These are phyloP conservation scores for Trichopus zeylanicus DNA, from an alignment of 116 monocot species.

Conservation along the genomic window DNA sequence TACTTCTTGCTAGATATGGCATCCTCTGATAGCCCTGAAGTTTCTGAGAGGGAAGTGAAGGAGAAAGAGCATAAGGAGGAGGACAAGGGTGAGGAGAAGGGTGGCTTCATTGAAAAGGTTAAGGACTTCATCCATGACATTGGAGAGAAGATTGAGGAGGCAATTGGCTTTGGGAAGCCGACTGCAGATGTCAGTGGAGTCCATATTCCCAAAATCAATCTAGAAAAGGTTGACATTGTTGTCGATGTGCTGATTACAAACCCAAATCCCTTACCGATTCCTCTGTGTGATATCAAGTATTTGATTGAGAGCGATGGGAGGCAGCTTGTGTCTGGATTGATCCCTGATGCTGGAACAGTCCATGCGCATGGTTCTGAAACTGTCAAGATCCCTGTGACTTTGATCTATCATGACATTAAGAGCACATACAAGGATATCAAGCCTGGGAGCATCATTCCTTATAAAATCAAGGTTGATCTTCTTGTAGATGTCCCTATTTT, in stretches of 20 bases:
- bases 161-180: slow-evolving; percentile 93
- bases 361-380: slow-evolving; percentile 97
- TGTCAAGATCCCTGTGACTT: slow-evolving; percentile 72
- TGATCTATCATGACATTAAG: slow-evolving; percentile 91
- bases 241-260: slow-evolving; percentile 73
- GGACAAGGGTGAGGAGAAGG: slow-evolving; percentile 54
- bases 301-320: slow-evolving; percentile 89
- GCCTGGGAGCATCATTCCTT: slow-evolving; percentile 96
- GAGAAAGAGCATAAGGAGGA: slow-evolving; percentile 29
- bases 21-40: slow-evolving; percentile 43
- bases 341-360: slow-evolving; percentile 96
- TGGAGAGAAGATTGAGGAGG: slow-evolving; percentile 93
- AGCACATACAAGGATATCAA: slow-evolving; percentile 70
- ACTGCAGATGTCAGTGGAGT: slow-evolving; percentile 81
- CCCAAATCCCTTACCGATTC: slow-evolving; percentile 94
- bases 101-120: slow-evolving; percentile 85
- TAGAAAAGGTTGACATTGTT: slow-evolving; percentile 75
- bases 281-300: slow-evolving; percentile 83
- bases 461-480: slow-evolving; percentile 68
- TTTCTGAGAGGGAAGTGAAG: slow-evolving; percentile 14
- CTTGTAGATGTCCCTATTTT: slow-evolving; percentile 88
- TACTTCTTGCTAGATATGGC: slow-evolving; percentile 27
- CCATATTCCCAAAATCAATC: slow-evolving; percentile 73
- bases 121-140: slow-evolving; percentile 98
- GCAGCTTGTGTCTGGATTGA: slow-evolving; percentile 88